Base-by-base conservation (phyloP, 2,329 filamentous ascomycete genomes). In the Sclerotinia spermophila region DNA sequence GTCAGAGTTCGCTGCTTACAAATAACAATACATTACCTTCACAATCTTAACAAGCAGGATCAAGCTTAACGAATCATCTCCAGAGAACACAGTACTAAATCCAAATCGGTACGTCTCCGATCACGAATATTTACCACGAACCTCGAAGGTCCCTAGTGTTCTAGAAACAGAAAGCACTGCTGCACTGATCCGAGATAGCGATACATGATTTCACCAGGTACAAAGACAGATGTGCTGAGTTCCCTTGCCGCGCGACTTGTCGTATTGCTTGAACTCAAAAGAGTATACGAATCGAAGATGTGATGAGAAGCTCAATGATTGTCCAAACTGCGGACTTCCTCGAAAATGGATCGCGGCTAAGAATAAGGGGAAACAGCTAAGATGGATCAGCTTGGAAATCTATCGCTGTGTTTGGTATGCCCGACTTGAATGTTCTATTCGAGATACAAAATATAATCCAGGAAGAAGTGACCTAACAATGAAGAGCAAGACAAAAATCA, bases 371-470 rank as follows among this genome's bases (percentile, higher is more conserved):
- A 5, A 15, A 51, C 13, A 15, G 5, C 0, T 11, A 13, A 1
- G 11, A 51, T n/a, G 5, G 4, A n/a, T n/a, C 5, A 51, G 13
- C 48, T 51, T 27, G 11, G 1, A 2, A 51, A 7, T 1, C 11
- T 0, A 27, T 2, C 5, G 1, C 3, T 1, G 45, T 45, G 1
- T 5, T n/a, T 15, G 24, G 17, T 17, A 3, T 51, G 0, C 11
- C 11, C n/a, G 5, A 27, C 13, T 17, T 0, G 0, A 7, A 3
- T 15, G 15, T 13, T 13, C 6, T 0, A 2, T 27, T 17, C 24
- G 3, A 6, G 13, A 11, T 51, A 51, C 27, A 15, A 51, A 51
- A 51, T 0, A 51, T 2, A 51, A 0, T 2, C 2, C 24, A n/a
- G 5, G 11, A 27, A 27, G 11, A 51, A 51, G 1, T 15, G 24